phyloP scores from a whole-genome alignment of 2,329 filamentous ascomycete genomes.

The Fusarium haematococcum region DNA sequence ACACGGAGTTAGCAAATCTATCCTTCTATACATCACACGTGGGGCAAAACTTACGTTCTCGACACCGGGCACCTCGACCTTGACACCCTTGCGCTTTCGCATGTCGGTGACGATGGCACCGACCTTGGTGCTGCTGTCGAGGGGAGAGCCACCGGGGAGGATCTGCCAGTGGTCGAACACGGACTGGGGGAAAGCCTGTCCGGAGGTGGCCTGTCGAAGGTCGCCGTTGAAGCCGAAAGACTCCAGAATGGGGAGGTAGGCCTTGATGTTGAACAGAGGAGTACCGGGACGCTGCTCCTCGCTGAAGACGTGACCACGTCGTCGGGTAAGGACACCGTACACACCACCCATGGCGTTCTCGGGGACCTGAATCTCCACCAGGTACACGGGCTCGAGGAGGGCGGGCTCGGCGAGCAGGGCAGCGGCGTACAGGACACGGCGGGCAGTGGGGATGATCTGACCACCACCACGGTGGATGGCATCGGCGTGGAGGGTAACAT shows the following conservation, averaged over 20 bases:
- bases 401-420: conserved; percentile 90
- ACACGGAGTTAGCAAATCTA: conserved; percentile 37
- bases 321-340: conserved; percentile 97
- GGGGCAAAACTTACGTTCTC: conserved; percentile 82
- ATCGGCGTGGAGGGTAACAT: conserved; percentile 99
- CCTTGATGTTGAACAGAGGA: conserved; percentile 99
- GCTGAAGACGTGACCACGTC: conserved; percentile 98
- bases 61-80: conserved; percentile 91
- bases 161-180: conserved; percentile 99
- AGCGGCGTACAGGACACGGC: conserved; percentile 96
- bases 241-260: conserved; percentile 95
- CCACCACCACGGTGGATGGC: conserved; percentile 99
- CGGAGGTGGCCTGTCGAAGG: conserved; percentile 91
- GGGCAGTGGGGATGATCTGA: conserved; percentile 97
- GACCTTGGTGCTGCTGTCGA: conserved; percentile 85
- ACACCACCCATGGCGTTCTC: conserved; percentile 99
- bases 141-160: conserved; percentile 90
- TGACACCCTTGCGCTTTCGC: conserved; percentile 99
- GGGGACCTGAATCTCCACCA: conserved; percentile 99
- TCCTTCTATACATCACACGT: background rate
- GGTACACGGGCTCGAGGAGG: conserved; percentile 97
- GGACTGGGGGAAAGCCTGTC: conserved; percentile 98
- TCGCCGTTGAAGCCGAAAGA: conserved; percentile 99
- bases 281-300: conserved; percentile 99
- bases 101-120: conserved; percentile 87